Percentiles rank a stretch among this genome's conserved stretches.
phyloP scores from a whole-genome alignment of 768 basidiomycete genomes.

The Pulveroboletus ravenelii region DNA sequence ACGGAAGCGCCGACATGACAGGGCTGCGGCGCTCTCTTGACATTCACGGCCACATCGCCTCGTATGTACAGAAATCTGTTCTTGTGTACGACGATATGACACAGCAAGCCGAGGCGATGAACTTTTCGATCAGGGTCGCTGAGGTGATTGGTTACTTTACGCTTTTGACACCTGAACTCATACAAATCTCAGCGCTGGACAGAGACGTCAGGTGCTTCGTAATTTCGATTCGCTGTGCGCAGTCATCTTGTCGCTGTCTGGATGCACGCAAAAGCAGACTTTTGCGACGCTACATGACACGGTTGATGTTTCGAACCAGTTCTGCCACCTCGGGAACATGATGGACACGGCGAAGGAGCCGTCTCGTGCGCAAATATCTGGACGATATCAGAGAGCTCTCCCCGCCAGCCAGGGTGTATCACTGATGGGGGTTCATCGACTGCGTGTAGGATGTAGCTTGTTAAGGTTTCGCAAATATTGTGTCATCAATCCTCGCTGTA shows the following conservation, averaged over 20 bases:
- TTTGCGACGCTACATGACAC: constrained; percentile 49
- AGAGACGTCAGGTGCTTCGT: constrained; percentile 63
- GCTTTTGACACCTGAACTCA: neutral
- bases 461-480: constrained; percentile 51
- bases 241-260: constrained; percentile 58
- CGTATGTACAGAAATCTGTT: constrained; percentile 66
- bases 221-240: constrained; percentile 69
- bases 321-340: constrained; percentile 41
- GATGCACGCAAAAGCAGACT: constrained; percentile 46
- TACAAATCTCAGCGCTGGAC: neutral
- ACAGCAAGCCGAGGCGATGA: constrained; percentile 54
- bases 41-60: constrained; percentile 56
- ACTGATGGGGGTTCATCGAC: constrained; percentile 44
- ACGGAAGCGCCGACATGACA: constrained; percentile 34
- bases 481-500: constrained; percentile 53
- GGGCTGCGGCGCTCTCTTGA: constrained; percentile 52
- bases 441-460: constrained; percentile 49
- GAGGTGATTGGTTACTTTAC: constrained; percentile 45
- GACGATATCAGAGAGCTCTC: constrained; percentile 45
- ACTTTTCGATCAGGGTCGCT: constrained; percentile 75
- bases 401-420: constrained; percentile 4
- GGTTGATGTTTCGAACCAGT: constrained; percentile 47
- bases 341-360: constrained; percentile 42
- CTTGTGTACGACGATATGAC: constrained; percentile 46
- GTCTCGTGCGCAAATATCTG: constrained; percentile 61